A percentile compares a stretch with the other conserved stretches of the same genome.
Conservation (phyloP, 768 basidiomycete genomes). For the Suillus alpinus region DNA sequence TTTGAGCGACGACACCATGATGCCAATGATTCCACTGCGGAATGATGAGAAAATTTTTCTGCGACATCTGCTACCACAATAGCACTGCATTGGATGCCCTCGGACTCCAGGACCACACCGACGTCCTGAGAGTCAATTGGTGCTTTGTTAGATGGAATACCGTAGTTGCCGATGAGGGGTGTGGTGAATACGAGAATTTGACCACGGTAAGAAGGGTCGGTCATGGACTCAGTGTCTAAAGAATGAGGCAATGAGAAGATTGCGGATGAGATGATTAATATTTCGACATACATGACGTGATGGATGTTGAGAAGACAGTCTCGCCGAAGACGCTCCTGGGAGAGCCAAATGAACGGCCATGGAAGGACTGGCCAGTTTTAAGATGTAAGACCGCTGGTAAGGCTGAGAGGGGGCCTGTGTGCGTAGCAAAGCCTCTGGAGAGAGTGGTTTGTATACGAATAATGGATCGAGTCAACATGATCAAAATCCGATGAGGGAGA, state of each 20-base stretch:
- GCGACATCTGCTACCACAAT: conserved; percentile 94
- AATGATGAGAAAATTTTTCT: conserved; percentile 91
- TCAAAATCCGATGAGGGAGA: conserved; percentile 56
- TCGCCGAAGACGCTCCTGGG: conserved; percentile 88
- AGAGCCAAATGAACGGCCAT: conserved; percentile 86
- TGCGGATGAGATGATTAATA: conserved; percentile 1
- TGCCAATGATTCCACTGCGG: conserved; percentile 88
- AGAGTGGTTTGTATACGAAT: conserved; percentile 44
- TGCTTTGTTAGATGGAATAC: conserved; percentile 80
- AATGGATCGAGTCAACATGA: conserved; percentile 59
- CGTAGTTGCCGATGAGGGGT: conserved; percentile 98
- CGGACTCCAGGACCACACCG: conserved; percentile 86
- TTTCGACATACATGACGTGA: conserved; percentile 82
- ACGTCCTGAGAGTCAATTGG: conserved; percentile 74
- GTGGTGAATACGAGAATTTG: conserved; percentile 99
- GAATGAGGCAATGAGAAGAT: conserved; percentile 11
- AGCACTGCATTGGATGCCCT: conserved; percentile 86
- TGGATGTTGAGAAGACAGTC: conserved; percentile 98
- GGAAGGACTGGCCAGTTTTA: conserved; percentile 91
- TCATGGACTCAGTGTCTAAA: conserved; percentile 99
- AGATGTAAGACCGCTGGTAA: conserved; percentile 86
- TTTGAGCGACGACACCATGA: conserved; percentile 90
- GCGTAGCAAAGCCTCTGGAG: conserved; percentile 65
- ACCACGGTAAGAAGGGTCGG: conserved; percentile 96
- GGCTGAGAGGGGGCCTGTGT: conserved; percentile 44